These are phyloP conservation scores for Scenedesmus sp. DNA, from an alignment of 163 green algal species.

Conservation along the genomic window DNA sequence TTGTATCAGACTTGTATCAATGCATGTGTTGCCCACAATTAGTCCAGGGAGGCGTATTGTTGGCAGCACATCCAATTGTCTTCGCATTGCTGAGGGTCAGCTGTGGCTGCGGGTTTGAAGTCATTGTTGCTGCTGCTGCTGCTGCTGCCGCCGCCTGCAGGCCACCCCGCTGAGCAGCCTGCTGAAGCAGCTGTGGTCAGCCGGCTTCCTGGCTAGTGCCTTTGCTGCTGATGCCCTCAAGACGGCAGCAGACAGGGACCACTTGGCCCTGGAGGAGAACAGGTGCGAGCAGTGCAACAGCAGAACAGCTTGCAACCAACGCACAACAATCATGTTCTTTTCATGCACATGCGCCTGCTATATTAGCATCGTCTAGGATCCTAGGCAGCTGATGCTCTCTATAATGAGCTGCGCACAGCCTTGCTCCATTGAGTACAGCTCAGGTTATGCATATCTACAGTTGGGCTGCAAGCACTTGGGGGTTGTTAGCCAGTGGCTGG, in stretches of 20 bases:
- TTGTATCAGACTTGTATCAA: neutral
- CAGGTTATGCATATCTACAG: too few relatives aligned
- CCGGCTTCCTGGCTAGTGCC: constrained; percentile 5
- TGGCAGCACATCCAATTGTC: neutral
- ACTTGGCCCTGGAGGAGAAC: constrained; percentile 12
- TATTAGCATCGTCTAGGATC: too few relatives aligned
- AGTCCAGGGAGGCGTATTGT: neutral
- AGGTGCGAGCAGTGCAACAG: neutral
- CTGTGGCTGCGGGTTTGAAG: neutral
- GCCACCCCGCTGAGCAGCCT: neutral
- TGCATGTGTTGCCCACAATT: neutral
- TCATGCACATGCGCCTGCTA: too few relatives aligned
- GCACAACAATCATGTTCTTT: too few relatives aligned
- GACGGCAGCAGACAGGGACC: constrained; percentile 30
- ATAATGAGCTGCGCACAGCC: too few relatives aligned
- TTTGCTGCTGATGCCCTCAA: constrained; percentile 1
- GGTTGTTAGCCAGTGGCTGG: too few relatives aligned
- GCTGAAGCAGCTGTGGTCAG: constrained; percentile 20
- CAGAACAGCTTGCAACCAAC: too few relatives aligned
- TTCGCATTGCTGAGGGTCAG: too few relatives aligned
- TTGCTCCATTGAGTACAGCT: too few relatives aligned
- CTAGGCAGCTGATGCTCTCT: too few relatives aligned
- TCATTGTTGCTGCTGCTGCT: neutral
- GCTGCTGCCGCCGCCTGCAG: neutral
- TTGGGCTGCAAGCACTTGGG: too few relatives aligned